Conservation (phyloP, 352 stramenopile species). For the Phytopythium delawarense region DNA sequence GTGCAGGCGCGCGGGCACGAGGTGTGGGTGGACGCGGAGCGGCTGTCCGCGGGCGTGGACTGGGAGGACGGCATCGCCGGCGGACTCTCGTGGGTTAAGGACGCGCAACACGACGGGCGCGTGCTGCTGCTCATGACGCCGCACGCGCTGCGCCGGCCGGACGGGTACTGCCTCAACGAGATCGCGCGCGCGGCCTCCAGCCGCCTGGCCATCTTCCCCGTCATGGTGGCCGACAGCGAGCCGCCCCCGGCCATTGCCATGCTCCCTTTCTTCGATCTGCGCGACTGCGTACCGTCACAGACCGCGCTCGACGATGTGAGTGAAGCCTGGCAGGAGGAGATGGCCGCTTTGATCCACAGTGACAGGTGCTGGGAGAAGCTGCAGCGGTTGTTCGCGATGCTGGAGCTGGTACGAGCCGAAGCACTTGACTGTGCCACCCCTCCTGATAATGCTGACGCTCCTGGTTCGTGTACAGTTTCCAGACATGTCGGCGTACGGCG, state of each 20-base stretch:
- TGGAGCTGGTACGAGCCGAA: conserved; percentile 45
- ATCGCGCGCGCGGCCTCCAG: conserved; percentile 58
- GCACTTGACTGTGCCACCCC: background rate
- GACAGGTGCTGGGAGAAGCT: conserved; percentile 39
- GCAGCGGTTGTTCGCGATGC: conserved; percentile 46
- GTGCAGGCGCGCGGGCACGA: conserved; percentile 57
- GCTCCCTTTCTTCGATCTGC: conserved; percentile 73
- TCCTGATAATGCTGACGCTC: conserved; percentile 2
- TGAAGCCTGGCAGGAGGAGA: conserved; percentile 36
- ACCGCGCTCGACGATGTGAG: conserved; percentile 22
- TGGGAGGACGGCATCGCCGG: conserved; percentile 73
- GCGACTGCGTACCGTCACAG: conserved; percentile 51
- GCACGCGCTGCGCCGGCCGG: conserved; percentile 60
- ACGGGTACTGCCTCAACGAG: conserved; percentile 81
- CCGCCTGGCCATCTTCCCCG: conserved; percentile 65
- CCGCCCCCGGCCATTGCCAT: conserved; percentile 63
- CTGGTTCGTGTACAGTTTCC: conserved; percentile 42
- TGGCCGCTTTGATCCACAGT: conserved; percentile 34
- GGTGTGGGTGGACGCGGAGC: conserved; percentile 75
- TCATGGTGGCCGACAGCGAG: conserved; percentile 60
- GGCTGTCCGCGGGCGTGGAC: conserved; percentile 60
- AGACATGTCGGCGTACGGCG: conserved; percentile 53
- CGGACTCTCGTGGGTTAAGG: conserved; percentile 60
- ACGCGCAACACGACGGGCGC: conserved; percentile 62
- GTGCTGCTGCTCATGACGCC: conserved; percentile 79